Evolutionary conservation across 2,329 filamentous ascomycete species (phyloP).

Genomic region (Tetracladium maxilliforme): DNA sequence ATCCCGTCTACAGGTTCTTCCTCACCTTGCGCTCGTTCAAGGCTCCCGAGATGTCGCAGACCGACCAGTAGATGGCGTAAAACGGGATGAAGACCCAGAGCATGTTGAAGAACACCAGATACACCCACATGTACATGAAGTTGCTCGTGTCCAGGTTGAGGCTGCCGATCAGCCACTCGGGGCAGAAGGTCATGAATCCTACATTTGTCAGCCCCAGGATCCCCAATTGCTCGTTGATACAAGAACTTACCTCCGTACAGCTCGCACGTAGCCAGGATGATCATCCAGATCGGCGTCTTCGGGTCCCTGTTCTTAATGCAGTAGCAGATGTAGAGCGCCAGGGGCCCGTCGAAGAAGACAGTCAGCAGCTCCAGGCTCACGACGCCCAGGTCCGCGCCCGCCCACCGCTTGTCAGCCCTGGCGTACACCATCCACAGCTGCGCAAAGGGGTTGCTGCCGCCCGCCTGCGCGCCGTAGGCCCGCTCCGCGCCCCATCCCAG

Average conservation of each 20-base stretch:
- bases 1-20: no score
- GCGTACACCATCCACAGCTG: constrained; percentile 58
- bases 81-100: constrained; percentile 51
- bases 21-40: no score
- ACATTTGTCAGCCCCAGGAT: not conserved
- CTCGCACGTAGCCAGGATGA: constrained; percentile 50
- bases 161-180: constrained; percentile 51
- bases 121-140: constrained; percentile 55
- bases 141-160: constrained; percentile 49
- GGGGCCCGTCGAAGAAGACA: constrained; percentile 44
- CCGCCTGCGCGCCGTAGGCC: constrained; percentile 38
- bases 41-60: no score
- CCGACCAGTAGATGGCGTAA: constrained; percentile 42
- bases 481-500: constrained; percentile 29
- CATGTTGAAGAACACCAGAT: constrained; percentile 54
- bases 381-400: constrained; percentile 43
- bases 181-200: constrained; percentile 60
- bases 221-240: not conserved
- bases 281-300: constrained; percentile 45
- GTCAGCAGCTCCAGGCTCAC: constrained; percentile 52
- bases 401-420: constrained; percentile 48
- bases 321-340: constrained; percentile 45
- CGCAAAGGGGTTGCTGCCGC: constrained; percentile 36
- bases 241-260: constrained; percentile 40
- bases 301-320: constrained; percentile 39